Evolutionary conservation across 1,284 basidiomycete genomes (phyloP), one percentile per base, ranked within the genome.

Genomic region (Rhodotorula sp.): DNA sequence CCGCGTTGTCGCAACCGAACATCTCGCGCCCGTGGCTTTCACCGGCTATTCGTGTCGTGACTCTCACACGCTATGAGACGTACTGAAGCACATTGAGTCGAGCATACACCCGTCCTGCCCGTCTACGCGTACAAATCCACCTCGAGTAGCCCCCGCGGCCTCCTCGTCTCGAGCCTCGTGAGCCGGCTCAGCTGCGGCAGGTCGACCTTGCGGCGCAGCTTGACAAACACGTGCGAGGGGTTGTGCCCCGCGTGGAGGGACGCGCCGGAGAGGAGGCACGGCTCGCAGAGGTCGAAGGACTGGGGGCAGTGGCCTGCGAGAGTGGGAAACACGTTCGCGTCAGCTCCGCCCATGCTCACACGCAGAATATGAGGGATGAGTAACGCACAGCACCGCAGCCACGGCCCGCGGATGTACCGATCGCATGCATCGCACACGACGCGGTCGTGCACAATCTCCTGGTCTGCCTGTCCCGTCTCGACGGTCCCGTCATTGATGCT

Each of bases 311-410:
- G 70, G 16, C 64, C 69, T 70, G 61, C 25, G 7, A 7, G 42
- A 0, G 16, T 17, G 44, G 17, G 4, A 13, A 23, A 23, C 0
- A 10, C 34, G 27, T 21, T n/a, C 25, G 21, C 3, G n/a, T n/a
- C 4, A 23, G 9, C 12, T 12, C 56, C 17, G 48, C 17, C 2
- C 17, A 49, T 16, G 48, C 7, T 9, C 10, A 21, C 17, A 49
- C 17, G 49, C 13, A 10, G 50, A 14, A 23, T 42, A n/a, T 54
- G 41, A 10, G 3, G 34, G 14, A 17, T 23, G 50, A 41, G 27
- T 2, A 59, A 42, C 64, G 52, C 41, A 67, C 70, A 72, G 64
- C 71, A 72, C 10, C 64, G 55, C 60, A 69, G 63, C 71, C 71
- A 72, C 1, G 59, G 45, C 2, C 61, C 69, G 3, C 7, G 21